phyloP scores from a whole-genome alignment of 1,284 basidiomycete genomes.

The Cryptococcus hybrid region DNA sequence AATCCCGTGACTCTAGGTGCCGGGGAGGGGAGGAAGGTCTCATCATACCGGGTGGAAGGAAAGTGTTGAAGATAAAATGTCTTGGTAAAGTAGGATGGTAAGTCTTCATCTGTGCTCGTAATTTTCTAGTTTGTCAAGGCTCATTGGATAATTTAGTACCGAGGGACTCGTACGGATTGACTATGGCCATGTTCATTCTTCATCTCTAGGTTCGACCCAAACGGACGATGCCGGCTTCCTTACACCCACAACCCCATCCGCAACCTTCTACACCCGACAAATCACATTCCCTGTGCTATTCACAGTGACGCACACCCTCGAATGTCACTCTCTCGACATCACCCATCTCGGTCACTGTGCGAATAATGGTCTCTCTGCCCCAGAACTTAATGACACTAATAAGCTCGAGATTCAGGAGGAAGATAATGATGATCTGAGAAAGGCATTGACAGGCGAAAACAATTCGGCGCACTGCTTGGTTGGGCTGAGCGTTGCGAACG shows the following conservation, averaged over 20 bases:
- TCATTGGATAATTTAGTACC: conserved; percentile 55
- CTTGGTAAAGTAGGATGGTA: conserved; percentile 89
- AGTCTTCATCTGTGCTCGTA: conserved; percentile 34
- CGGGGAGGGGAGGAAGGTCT: conserved; percentile 51
- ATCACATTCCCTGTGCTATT: conserved; percentile 80
- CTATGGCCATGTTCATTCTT: conserved; percentile 68
- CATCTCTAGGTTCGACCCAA: conserved; percentile 14
- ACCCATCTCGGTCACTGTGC: conserved; percentile 46
- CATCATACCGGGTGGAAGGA: conserved; percentile 65
- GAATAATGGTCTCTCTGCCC: too few species aligned
- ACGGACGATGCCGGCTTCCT: conserved; percentile 9
- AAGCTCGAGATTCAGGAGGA: neutral
- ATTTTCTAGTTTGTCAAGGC: neutral
- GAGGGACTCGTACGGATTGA: conserved; percentile 76
- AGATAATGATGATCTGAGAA: conserved; percentile 24
- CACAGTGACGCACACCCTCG: conserved; percentile 89
- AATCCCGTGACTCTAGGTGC: conserved; percentile 13
- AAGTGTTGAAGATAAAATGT: conserved; percentile 67
- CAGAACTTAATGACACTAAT: too few species aligned
- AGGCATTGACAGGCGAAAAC: conserved; percentile 45
- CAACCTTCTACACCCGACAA: conserved; percentile 72
- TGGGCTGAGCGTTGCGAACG: conserved; percentile 80
- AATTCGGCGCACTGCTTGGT: conserved; percentile 76
- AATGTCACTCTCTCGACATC: conserved; percentile 76
- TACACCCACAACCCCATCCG: conserved; percentile 27